A percentile compares a stretch with the other conserved stretches of the same genome.
Conservation (phyloP, 169 alveolate species). For the Plasmodium fragile region DNA sequence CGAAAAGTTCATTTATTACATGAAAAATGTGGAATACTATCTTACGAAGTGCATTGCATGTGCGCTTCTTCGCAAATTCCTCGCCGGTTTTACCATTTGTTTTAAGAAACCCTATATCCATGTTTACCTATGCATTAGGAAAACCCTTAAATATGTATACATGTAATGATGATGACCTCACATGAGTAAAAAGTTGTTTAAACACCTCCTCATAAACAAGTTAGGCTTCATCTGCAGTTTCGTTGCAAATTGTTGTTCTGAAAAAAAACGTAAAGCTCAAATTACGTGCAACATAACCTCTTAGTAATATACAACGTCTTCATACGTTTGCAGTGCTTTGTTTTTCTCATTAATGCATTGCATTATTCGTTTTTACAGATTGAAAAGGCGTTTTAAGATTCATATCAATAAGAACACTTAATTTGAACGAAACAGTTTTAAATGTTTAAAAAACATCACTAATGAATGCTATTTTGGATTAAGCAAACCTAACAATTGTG, state of each 20-base stretch:
- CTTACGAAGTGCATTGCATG: background rate
- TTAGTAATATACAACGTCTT: background rate
- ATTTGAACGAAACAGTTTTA: background rate
- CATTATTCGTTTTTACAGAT: background rate
- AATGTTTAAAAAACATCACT: background rate
- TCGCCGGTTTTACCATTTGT: background rate
- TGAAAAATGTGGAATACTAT: background rate
- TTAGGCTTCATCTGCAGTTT: background rate
- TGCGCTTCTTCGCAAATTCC: background rate
- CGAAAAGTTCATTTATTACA: background rate
- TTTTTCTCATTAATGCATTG: background rate
- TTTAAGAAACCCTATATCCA: background rate
- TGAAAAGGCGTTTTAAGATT: background rate
- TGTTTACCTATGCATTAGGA: background rate
- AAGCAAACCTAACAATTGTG: background rate
- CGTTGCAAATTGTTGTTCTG: background rate
- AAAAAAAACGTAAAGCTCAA: background rate
- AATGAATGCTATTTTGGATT: background rate
- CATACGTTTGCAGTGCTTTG: slow-evolving; percentile 7
- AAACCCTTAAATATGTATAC: background rate
- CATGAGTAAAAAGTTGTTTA: background rate
- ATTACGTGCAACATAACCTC: background rate
- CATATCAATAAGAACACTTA: background rate
- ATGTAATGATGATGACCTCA: background rate
- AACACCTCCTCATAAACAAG: background rate